A percentile compares a stretch with the other conserved stretches of the same genome.
These are phyloP conservation scores for Solanum medicagineum DNA, from an alignment of 257 asterid species.

Conservation along the genomic window DNA sequence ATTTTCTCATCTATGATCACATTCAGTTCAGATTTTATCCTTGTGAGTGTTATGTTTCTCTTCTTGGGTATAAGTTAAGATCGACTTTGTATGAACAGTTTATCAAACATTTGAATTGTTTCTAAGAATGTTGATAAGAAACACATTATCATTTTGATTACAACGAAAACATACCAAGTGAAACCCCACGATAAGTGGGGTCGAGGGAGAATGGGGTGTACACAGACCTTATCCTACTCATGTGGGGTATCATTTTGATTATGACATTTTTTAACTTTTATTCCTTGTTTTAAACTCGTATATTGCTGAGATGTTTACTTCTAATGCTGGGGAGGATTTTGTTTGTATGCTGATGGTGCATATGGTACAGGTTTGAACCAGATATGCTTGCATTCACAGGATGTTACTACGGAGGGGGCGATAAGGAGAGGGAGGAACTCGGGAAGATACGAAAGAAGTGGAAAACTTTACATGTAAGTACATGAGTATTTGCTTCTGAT, in stretches of 20 bases:
- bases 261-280: not conserved
- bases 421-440: conserved; percentile 77
- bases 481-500: not conserved
- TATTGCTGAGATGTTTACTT: not conserved
- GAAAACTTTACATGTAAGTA: conserved; percentile 89
- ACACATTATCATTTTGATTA: not conserved
- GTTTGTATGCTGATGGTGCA: not conserved
- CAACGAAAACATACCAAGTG: too few species aligned
- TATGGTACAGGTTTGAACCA: conserved; percentile 75
- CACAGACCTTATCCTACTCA: not conserved
- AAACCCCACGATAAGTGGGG: too few species aligned
- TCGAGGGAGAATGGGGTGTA: not conserved
- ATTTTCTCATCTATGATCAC: not conserved
- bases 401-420: conserved; percentile 96
- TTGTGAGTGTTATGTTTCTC: not conserved
- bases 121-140: not conserved
- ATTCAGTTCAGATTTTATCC: not conserved
- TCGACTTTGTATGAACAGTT: not conserved
- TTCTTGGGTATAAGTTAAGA: too few species aligned
- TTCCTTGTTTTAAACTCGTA: not conserved
- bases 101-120: not conserved
- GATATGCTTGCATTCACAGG: conserved; percentile 99
- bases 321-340: not conserved
- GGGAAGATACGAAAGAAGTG: conserved; percentile 83
- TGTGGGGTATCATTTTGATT: not conserved